These are phyloP conservation scores for Cochlearia excelsa DNA, from an alignment of 345 rosid genomes.

Conservation along the genomic window DNA sequence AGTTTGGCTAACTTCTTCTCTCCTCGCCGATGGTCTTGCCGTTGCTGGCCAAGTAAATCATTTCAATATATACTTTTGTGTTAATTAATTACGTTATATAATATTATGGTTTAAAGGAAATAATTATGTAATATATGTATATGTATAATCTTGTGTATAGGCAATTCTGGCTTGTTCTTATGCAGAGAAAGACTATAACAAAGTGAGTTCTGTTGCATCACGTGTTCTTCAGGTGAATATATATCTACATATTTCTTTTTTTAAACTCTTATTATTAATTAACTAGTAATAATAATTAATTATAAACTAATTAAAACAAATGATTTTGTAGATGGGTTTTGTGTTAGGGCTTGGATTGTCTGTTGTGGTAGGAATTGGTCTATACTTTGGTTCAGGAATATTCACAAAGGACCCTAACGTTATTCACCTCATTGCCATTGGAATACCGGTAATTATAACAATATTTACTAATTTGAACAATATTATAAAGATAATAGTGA, in stretches of 20 bases:
- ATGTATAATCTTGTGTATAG: constrained; percentile 33
- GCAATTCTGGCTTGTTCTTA: constrained; percentile 87
- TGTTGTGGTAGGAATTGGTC: constrained; percentile 61
- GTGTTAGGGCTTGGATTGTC: constrained; percentile 76
- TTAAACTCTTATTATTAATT: no score
- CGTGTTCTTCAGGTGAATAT: constrained; percentile 89
- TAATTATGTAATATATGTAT: no score
- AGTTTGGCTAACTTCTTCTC: constrained; percentile 95
- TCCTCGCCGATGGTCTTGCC: constrained; percentile 93
- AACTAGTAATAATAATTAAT: no score
- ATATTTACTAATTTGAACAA: no score
- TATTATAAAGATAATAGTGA: no score
- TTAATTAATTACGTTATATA: no score
- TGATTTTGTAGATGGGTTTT: constrained; percentile 86
- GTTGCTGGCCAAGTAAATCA: constrained; percentile 85
- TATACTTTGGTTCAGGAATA: constrained; percentile 64
- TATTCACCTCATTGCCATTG: constrained; percentile 62
- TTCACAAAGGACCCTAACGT: constrained; percentile 75
- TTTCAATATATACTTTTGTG: no score
- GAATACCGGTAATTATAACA: constrained; percentile 63
- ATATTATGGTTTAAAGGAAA: no score
- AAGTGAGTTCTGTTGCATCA: constrained; percentile 56
- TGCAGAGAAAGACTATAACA: constrained; percentile 73
- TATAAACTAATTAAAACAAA: constrained; percentile 1
- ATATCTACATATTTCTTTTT: no score